Conservation (phyloP, 2,329 filamentous ascomycete genomes). For the Dothideomycetes sp. region DNA sequence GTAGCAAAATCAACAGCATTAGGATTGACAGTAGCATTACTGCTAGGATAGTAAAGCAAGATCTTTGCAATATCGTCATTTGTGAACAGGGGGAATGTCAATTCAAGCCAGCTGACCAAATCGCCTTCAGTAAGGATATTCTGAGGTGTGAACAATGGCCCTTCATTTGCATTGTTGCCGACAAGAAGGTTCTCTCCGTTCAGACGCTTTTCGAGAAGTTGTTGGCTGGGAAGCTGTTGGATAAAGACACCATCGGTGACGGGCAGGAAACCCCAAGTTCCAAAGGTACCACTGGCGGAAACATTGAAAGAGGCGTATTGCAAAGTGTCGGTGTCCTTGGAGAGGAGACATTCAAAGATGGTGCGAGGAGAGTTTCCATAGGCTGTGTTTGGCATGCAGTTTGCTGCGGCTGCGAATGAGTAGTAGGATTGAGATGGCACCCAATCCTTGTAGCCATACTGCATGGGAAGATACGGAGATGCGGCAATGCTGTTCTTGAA, state of each 20-base stretch:
- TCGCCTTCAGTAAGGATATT: constrained; percentile 32
- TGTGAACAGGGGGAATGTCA: constrained; percentile 32
- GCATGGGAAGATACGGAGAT: constrained; percentile 45
- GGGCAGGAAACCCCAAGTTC: constrained; percentile 37
- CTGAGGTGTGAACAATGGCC: constrained; percentile 34
- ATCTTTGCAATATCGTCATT: constrained; percentile 30
- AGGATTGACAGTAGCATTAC: constrained; percentile 19
- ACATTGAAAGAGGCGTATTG: constrained; percentile 30
- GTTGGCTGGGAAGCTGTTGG: constrained; percentile 29
- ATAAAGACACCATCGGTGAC: constrained; percentile 36
- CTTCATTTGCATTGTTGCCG: constrained; percentile 44
- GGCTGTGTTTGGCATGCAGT: constrained; percentile 29
- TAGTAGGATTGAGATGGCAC: constrained; percentile 40
- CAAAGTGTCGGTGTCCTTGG: constrained; percentile 28
- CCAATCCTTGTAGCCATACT: constrained; percentile 41
- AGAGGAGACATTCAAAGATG: constrained; percentile 37
- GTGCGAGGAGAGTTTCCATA: constrained; percentile 24
- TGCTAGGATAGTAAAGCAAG: constrained; percentile 24
- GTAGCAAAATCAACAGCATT: constrained; percentile 22
- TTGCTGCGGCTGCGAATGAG: constrained; percentile 34
- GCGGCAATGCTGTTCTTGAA: constrained; percentile 29
- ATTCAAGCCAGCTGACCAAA: constrained; percentile 32
- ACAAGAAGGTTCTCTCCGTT: constrained; percentile 33
- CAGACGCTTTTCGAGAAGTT: constrained; percentile 28
- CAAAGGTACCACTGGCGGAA: constrained; percentile 27